These are phyloP conservation scores for Penicillium cosmopolitanum DNA, from an alignment of 495 filamentous ascomycete species.

Conservation along the genomic window DNA sequence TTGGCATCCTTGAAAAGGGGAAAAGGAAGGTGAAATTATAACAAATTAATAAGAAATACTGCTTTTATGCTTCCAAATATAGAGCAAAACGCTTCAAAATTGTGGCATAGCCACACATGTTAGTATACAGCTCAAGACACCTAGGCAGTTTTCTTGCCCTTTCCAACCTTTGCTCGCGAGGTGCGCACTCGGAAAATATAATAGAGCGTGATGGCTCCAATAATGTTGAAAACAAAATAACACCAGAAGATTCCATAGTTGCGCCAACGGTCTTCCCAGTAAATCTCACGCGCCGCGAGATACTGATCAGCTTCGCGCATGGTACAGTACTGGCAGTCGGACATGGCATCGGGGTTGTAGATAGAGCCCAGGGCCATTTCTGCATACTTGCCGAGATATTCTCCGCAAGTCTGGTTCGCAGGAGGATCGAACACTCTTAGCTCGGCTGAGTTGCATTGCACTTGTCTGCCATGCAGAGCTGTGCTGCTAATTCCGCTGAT, in stretches of 20 bases:
- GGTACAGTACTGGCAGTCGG: conserved; percentile 62
- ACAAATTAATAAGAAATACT: too few species aligned
- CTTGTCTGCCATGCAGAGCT: conserved; percentile 56
- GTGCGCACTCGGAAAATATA: conserved; percentile 63
- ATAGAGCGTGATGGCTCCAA: conserved; percentile 65
- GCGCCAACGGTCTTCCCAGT: conserved; percentile 64
- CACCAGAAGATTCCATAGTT: conserved; percentile 65
- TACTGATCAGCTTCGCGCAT: conserved; percentile 61
- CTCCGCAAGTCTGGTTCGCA: conserved; percentile 49
- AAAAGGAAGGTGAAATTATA: too few species aligned
- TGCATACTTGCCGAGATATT: conserved; percentile 59
- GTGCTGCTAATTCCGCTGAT: conserved; percentile 59
- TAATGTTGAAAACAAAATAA: conserved; percentile 70
- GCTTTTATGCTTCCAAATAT: too few species aligned
- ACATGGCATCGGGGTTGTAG: conserved; percentile 49
- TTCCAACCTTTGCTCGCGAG: conserved; percentile 20
- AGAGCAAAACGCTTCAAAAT: too few species aligned
- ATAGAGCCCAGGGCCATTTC: conserved; percentile 52
- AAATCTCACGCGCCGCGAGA: conserved; percentile 48
- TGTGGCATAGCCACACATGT: too few species aligned
- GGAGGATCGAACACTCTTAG: conserved; percentile 56
- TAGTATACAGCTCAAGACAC: too few species aligned
- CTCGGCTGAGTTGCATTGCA: conserved; percentile 59
- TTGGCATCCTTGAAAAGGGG: too few species aligned
- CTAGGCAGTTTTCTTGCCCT: conserved; percentile 1